Percentiles rank a stretch among this genome's conserved stretches.
Conservation (phyloP, 2,329 filamentous ascomycete genomes). For the Alternaria infectoria region DNA sequence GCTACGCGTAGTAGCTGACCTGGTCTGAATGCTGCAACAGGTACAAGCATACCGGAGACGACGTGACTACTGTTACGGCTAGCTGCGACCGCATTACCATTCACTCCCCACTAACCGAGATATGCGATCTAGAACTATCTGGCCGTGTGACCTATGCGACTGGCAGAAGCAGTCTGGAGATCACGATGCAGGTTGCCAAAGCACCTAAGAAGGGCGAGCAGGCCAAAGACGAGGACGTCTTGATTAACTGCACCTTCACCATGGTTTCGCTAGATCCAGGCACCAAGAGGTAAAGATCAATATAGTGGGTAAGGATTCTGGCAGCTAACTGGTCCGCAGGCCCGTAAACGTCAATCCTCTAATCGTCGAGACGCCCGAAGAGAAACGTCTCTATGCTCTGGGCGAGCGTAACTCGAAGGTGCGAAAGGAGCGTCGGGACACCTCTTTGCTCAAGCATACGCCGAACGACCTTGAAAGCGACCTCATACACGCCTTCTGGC, state of each 20-base stretch:
- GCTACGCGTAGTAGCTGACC: conserved; percentile 53
- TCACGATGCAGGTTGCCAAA: conserved; percentile 75
- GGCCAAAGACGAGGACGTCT: conserved; percentile 64
- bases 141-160: conserved; percentile 74
- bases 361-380: conserved; percentile 67
- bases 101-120: conserved; percentile 74
- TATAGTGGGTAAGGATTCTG: not conserved
- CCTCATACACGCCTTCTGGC: conserved; percentile 76
- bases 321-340: conserved; percentile 36
- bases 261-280: conserved; percentile 76
- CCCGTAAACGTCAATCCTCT: conserved; percentile 68
- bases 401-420: conserved; percentile 71
- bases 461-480: conserved; percentile 75
- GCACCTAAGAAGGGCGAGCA: conserved; percentile 65
- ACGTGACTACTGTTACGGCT: conserved; percentile 68
- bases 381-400: conserved; percentile 66
- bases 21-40: conserved; percentile 27
- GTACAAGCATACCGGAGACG: conserved; percentile 73
- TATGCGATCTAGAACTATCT: conserved; percentile 78
- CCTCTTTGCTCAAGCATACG: conserved; percentile 68
- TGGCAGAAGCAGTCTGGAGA: conserved; percentile 74
- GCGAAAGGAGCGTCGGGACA: conserved; percentile 68
- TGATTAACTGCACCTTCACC: conserved; percentile 76
- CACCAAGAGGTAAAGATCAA: conserved; percentile 68
- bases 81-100: conserved; percentile 70